A percentile compares a stretch with the other conserved stretches of the same genome.
These are phyloP conservation scores for Penicillium sp. DNA, from an alignment of 2,329 filamentous ascomycete species.

Conservation along the genomic window DNA sequence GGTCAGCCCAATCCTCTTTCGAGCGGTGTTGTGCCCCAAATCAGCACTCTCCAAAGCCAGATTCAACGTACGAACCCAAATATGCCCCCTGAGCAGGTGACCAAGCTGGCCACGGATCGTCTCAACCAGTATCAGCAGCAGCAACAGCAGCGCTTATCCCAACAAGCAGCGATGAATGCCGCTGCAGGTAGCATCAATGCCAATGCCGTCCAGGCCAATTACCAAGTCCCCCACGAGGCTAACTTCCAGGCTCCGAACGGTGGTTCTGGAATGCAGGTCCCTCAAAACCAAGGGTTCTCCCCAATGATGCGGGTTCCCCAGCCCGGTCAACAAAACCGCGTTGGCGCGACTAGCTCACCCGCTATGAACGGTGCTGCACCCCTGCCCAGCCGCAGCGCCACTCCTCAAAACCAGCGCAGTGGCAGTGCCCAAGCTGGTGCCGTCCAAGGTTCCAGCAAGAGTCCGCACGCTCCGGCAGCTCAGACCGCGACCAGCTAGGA, in stretches of 20 bases:
- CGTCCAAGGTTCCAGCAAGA: conserved; percentile 39
- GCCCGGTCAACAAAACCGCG: conserved; percentile 41
- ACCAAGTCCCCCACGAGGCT: conserved; percentile 39
- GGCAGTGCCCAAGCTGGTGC: conserved; percentile 42
- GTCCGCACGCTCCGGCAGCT: conserved; percentile 42
- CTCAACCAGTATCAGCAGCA: conserved; percentile 48
- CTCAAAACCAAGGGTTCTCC: conserved; percentile 51
- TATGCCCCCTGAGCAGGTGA: conserved; percentile 54
- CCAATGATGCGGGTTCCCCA: conserved; percentile 55
- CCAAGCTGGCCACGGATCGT: conserved; percentile 51
- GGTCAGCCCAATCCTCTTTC: conserved; percentile 50
- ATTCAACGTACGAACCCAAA: conserved; percentile 52
- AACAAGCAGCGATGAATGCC: conserved; percentile 50
- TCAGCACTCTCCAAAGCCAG: conserved; percentile 53
- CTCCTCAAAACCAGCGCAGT: conserved; percentile 47
- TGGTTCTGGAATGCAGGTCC: conserved; percentile 41
- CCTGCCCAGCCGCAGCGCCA: conserved; percentile 45
- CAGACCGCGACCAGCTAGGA: conserved; percentile 39
- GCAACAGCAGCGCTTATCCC: conserved; percentile 49
- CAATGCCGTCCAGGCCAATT: conserved; percentile 36
- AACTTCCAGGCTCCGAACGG: conserved; percentile 38
- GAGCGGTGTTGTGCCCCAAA: conserved; percentile 53
- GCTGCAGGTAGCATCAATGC: conserved; percentile 45
- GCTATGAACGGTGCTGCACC: conserved; percentile 44
- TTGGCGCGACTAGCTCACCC: conserved; percentile 41